phyloP scores from a whole-genome alignment of 805 yeast genomes.

The Nakazawaea molendinolei region DNA sequence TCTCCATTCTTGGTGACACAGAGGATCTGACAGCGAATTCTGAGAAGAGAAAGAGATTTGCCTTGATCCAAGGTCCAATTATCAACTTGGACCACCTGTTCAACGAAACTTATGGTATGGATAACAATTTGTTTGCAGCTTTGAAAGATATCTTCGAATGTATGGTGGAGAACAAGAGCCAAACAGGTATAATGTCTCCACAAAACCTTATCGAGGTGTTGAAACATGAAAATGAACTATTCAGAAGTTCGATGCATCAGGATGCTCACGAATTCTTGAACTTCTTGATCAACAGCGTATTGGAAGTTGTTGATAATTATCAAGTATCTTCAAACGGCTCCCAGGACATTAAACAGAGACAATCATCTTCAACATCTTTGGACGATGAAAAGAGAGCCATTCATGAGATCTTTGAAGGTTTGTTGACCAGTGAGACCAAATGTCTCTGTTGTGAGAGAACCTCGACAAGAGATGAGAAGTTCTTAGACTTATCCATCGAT shows the following conservation, averaged over 20 bases:
- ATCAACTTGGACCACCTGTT: slow-evolving; percentile 70
- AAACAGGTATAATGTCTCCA: slow-evolving; percentile 84
- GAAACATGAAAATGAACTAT: slow-evolving; percentile 76
- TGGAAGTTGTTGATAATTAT: slow-evolving; percentile 43
- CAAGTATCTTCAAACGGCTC: slow-evolving; percentile 4
- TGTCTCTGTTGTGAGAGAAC: slow-evolving; percentile 85
- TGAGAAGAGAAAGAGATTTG: slow-evolving; percentile 74
- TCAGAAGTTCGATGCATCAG: slow-evolving; percentile 91
- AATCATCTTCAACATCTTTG: slow-evolving; percentile 5
- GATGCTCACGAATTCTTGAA: slow-evolving; percentile 97
- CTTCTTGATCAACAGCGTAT: slow-evolving; percentile 63
- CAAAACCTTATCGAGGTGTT: slow-evolving; percentile 63
- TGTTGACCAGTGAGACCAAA: slow-evolving; percentile 77
- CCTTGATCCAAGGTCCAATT: slow-evolving; percentile 76
- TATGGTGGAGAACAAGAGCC: slow-evolving; percentile 63
- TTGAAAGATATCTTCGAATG: slow-evolving; percentile 82
- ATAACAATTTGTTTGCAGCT: slow-evolving; percentile 50
- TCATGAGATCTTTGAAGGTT: slow-evolving; percentile 75
- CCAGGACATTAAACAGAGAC: neutral
- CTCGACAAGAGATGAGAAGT: slow-evolving; percentile 77
- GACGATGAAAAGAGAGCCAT: slow-evolving; percentile 38
- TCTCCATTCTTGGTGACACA: slow-evolving; percentile 39
- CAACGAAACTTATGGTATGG: slow-evolving; percentile 41
- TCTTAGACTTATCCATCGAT: slow-evolving; percentile 82
- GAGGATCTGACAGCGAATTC: slow-evolving; percentile 38